Conservation (phyloP, 345 rosid species). For the Syzygium jambos region DNA sequence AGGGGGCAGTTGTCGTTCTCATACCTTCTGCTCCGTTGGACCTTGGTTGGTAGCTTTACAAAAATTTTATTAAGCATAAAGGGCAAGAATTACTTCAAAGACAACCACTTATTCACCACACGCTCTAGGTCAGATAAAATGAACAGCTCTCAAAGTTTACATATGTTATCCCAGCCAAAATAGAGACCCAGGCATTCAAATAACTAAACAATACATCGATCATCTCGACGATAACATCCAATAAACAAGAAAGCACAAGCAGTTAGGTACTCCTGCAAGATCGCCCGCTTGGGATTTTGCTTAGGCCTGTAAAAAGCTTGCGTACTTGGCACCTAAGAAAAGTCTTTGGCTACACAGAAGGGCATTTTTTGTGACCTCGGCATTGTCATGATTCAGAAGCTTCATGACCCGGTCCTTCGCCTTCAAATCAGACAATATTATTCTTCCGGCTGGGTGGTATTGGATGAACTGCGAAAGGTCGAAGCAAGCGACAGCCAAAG, state of each 20-base stretch:
- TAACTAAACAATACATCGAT: background rate
- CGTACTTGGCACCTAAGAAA: slow-evolving; percentile 58
- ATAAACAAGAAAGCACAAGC: background rate
- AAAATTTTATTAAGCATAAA: background rate
- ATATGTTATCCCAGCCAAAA: background rate
- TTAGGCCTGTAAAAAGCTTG: slow-evolving; percentile 93
- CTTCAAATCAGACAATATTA: slow-evolving; percentile 78
- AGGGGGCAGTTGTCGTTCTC: background rate
- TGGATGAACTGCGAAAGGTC: slow-evolving; percentile 96
- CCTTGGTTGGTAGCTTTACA: background rate
- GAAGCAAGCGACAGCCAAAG: slow-evolving; percentile 85
- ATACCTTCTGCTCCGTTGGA: too few species aligned
- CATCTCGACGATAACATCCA: background rate
- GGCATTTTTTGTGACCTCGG: slow-evolving; percentile 43
- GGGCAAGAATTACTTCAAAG: background rate
- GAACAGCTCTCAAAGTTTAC: background rate
- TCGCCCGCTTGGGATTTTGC: background rate
- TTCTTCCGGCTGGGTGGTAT: slow-evolving; percentile 83
- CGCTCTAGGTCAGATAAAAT: background rate
- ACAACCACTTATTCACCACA: background rate
- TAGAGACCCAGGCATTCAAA: background rate
- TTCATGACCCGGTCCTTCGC: slow-evolving; percentile 72
- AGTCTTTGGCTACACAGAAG: slow-evolving; percentile 41
- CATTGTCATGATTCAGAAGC: slow-evolving; percentile 39
- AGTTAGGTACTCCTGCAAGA: background rate